Conservation (phyloP, 2,329 filamentous ascomycete species). For the Monilinia fructigena region DNA sequence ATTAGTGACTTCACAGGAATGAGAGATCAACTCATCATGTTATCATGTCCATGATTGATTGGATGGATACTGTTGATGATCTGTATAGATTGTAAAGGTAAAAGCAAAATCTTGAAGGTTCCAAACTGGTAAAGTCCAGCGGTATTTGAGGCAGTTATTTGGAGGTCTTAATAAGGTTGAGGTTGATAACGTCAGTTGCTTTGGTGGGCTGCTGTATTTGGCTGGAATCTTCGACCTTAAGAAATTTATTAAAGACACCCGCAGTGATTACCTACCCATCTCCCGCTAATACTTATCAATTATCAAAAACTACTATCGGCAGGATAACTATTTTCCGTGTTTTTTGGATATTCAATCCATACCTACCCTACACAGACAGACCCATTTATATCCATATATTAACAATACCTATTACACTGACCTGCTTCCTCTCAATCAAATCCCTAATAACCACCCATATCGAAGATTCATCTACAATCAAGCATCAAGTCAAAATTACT, state of each 20-base stretch:
- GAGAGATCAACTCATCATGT: slow-evolving; percentile 49
- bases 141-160: too few relatives aligned
- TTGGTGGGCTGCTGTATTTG: too few relatives aligned
- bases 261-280: background rate
- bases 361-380: too few relatives aligned
- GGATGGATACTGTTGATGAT: background rate
- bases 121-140: too few relatives aligned
- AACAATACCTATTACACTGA: background rate
- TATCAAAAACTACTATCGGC: background rate
- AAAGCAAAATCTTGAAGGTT: too few relatives aligned
- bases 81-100: too few relatives aligned
- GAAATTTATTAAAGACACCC: too few relatives aligned
- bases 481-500: background rate
- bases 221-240: background rate
- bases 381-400: background rate
- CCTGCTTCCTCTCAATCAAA: background rate
- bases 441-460: background rate
- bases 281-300: slow-evolving; percentile 16
- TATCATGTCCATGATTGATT: slow-evolving; percentile 42
- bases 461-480: too few relatives aligned
- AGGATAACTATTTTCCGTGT: background rate
- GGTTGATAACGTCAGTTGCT: background rate
- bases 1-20: slow-evolving; percentile 58
- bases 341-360: background rate
- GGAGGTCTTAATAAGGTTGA: too few relatives aligned